Percentiles rank a stretch among this genome's conserved stretches.
Evolutionary conservation across 768 basidiomycete genomes (phyloP).

Genomic region (Holtermannia corniformis): DNA sequence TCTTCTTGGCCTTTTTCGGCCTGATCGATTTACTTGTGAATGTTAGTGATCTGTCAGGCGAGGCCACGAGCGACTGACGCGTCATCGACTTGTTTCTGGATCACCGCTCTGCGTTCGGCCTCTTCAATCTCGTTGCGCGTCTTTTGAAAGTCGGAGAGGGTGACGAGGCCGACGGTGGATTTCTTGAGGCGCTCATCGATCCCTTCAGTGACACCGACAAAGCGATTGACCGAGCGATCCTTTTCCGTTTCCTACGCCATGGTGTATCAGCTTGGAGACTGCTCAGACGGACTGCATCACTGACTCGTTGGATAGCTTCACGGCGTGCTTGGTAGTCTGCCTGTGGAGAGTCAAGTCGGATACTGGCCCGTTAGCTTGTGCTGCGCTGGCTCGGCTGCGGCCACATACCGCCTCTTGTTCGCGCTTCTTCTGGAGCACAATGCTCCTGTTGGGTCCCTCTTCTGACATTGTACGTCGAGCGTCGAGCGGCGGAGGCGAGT

Average conservation of each 20-base stretch:
- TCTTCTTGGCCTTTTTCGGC: constrained; percentile 86
- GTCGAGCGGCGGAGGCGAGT: too few species aligned
- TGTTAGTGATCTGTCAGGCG: constrained; percentile 57
- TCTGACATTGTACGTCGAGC: too few species aligned
- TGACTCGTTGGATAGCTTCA: constrained; percentile 21
- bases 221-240: constrained; percentile 73
- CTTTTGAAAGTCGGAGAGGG: constrained; percentile 85
- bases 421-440: constrained; percentile 69
- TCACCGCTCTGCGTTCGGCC: constrained; percentile 79
- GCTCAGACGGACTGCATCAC: not conserved
- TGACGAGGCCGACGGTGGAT: constrained; percentile 82
- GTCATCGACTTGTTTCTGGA: constrained; percentile 55
- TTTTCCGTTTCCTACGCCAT: constrained; percentile 77
- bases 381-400: constrained; percentile 54
- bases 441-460: constrained; percentile 15
- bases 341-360: constrained; percentile 44
- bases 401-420: constrained; percentile 43
- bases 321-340: constrained; percentile 31
- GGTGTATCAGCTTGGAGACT: not conserved
- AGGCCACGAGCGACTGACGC: constrained; percentile 52
- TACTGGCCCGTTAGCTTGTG: constrained; percentile 70
- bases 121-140: constrained; percentile 81
- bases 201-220: constrained; percentile 87
- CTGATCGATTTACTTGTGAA: constrained; percentile 42
- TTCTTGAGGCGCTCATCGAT: constrained; percentile 89